Base-by-base conservation (phyloP, 768 basidiomycete species). In the Phylloporus sp. region DNA sequence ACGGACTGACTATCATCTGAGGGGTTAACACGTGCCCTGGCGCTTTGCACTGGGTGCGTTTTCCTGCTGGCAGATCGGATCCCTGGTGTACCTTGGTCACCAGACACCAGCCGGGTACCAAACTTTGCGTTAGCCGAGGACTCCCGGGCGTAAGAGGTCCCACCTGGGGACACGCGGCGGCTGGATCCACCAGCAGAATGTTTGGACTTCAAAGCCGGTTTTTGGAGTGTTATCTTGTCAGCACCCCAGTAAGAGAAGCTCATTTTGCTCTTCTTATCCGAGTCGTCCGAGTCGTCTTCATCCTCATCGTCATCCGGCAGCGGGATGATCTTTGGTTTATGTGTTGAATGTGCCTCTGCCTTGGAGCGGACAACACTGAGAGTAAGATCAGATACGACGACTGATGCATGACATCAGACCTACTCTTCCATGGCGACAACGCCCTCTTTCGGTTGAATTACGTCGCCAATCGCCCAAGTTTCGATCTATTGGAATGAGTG, bases 191-290 rank as follows among this genome's bases (percentile, higher is more conserved):
- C 53, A 72, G 72, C 64, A 24, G 55, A 22, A n/a, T 65, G 56
- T 23, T 68, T 68, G 32, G 70, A 69, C 63, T 85, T 86, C 60
- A 84, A 66, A 35, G 82, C 68, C 2, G 90, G 88, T 59, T 88
- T 88, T 66, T 91, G 88, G 20, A 93, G 80, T 1, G 91, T 93
- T 61, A 93, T 80, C 70, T 91, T 91, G 73, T 93, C 91, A 28
- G 91, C 91, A 23, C 91, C 90, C 89, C 90, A 92, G 64, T 92
- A 94, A 6, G 89, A 91, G 71, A 92, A 92, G 73, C 88, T 89
- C 91, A 92, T 91, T 69, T 91, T 92, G 75, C 85, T 89, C 74
- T 91, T 88, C 72, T 85, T 81, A 67, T 91, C 90, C 11, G 88
- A 91, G 60, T 91, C 88, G 58, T 89, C 87, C 4, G 90, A 91